Evolutionary conservation across 1,284 basidiomycete genomes (phyloP).

Genomic region (Rhodotorula sp.): DNA sequence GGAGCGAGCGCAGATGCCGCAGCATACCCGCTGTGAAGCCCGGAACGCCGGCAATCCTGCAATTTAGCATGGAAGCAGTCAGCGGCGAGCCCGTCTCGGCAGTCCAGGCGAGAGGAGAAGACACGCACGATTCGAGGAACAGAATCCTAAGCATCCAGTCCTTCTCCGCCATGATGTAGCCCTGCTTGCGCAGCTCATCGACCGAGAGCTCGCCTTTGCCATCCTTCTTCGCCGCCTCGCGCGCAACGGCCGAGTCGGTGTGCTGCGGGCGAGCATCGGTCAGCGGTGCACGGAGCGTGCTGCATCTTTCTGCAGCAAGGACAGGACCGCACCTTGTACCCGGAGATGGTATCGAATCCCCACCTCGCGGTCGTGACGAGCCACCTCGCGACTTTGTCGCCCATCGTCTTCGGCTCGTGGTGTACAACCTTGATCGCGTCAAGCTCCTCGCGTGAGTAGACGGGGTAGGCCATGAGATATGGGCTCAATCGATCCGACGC

Average conservation of each 20-base stretch:
- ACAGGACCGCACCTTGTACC: conserved; percentile 61
- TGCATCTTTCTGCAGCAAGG: background rate
- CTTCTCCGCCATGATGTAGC: conserved; percentile 63
- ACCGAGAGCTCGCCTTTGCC: conserved; percentile 33
- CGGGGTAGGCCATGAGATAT: conserved; percentile 80
- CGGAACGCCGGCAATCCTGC: conserved; percentile 70
- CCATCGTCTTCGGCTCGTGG: conserved; percentile 63
- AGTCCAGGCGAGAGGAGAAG: background rate
- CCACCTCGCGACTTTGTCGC: conserved; percentile 70
- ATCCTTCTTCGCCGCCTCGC: conserved; percentile 17
- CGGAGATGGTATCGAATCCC: conserved; percentile 68
- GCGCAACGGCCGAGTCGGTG: conserved; percentile 48
- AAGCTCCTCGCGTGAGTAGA: conserved; percentile 69
- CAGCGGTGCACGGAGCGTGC: too few species aligned
- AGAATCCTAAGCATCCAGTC: conserved; percentile 81
- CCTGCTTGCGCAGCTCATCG: conserved; percentile 18
- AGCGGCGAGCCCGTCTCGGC: too few species aligned
- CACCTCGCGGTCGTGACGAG: conserved; percentile 65
- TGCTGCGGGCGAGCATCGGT: too few species aligned
- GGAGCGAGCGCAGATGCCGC: conserved; percentile 64
- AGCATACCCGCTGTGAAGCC: conserved; percentile 69
- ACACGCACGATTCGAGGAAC: conserved; percentile 54
- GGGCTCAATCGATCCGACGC: conserved; percentile 19
- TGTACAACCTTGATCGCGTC: conserved; percentile 76
- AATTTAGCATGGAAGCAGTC: too few species aligned